Conservation (phyloP, 305 asterid species). For the Stenogyne calaminthoides region DNA sequence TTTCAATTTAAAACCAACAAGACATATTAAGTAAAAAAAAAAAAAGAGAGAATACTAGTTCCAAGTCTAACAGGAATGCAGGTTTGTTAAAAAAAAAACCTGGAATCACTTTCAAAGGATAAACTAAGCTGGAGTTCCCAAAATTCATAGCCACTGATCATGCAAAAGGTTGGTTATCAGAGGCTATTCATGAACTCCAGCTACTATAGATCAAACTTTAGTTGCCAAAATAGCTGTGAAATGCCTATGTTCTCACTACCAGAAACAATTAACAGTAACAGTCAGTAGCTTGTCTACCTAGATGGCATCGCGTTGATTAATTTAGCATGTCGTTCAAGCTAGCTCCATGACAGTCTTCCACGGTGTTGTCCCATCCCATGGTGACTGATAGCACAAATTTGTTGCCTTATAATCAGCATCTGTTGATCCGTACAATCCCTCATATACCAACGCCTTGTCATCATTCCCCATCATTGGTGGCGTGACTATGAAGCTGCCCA, state of each 20-base stretch:
- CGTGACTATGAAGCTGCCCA: not conserved
- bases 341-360: constrained; percentile 45
- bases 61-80: too few relatives aligned
- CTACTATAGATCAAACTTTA: constrained; percentile 8
- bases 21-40: too few relatives aligned
- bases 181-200: constrained; percentile 52
- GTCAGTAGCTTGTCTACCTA: not conserved
- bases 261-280: not conserved
- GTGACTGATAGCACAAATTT: constrained; percentile 35
- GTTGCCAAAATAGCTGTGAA: not conserved
- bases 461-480: constrained; percentile 45
- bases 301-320: not conserved
- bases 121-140: constrained; percentile 49
- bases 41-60: too few relatives aligned
- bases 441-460: constrained; percentile 13
- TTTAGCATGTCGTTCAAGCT: constrained; percentile 43
- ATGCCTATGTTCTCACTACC: not conserved
- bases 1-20: not conserved
- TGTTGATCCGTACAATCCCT: constrained; percentile 37
- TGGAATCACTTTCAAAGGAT: not conserved
- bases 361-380: constrained; percentile 20
- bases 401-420: constrained; percentile 45
- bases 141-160: constrained; percentile 54
- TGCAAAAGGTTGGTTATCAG: constrained; percentile 1
- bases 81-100: too few relatives aligned